Percentiles rank a stretch among this genome's conserved stretches.
phyloP scores from a whole-genome alignment of 75 land plant species.

The Picea sitchensis region DNA sequence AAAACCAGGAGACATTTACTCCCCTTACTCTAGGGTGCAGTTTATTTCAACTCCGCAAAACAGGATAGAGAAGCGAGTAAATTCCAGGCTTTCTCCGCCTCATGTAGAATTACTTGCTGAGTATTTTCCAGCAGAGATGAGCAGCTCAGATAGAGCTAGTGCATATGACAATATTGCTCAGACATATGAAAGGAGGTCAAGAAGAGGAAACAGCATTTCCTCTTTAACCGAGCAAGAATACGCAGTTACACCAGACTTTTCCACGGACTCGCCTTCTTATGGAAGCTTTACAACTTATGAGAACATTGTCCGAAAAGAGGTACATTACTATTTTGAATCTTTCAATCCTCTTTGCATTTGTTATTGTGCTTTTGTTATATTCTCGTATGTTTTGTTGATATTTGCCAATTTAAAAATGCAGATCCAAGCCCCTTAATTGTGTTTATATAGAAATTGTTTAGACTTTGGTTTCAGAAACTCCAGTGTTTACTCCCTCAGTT shows the following conservation, averaged over 20 bases:
- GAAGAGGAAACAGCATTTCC: constrained; percentile 21
- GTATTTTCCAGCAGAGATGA: constrained; percentile 31
- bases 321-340: constrained; percentile 8
- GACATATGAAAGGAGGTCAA: constrained; percentile 27
- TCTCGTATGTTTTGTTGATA: too few relatives aligned
- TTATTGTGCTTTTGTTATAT: background rate
- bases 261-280: constrained; percentile 30
- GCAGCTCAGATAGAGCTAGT: constrained; percentile 24
- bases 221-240: constrained; percentile 20
- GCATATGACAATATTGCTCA: constrained; percentile 14
- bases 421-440: background rate
- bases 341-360: background rate
- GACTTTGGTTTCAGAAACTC: background rate
- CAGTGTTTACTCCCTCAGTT: too few relatives aligned
- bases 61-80: background rate
- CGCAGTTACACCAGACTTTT: constrained; percentile 14
- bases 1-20: background rate
- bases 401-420: background rate
- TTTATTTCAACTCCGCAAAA: background rate
- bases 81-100: background rate
- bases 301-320: constrained; percentile 39
- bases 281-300: constrained; percentile 73
- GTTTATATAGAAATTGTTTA: background rate
- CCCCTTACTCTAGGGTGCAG: background rate
- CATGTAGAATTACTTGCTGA: constrained; percentile 16